phyloP scores from a whole-genome alignment of 805 yeast genomes.

The Pichia californica region DNA sequence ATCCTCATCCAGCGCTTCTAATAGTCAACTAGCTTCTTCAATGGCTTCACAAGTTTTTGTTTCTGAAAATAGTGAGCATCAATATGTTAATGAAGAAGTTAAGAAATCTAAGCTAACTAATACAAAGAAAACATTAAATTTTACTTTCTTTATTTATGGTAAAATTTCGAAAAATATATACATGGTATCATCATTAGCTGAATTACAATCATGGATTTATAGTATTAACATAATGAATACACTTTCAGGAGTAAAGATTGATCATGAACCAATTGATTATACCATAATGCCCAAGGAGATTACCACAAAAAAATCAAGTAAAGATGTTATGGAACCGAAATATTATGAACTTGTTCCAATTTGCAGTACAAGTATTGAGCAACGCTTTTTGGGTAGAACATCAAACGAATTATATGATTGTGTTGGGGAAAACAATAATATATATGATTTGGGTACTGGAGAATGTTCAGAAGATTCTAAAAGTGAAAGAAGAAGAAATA shows the following conservation, averaged over 20 bases:
- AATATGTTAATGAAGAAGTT: not conserved
- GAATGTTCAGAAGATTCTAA: not conserved
- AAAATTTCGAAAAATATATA: conserved; percentile 34
- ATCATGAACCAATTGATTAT: conserved; percentile 18
- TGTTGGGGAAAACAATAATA: not conserved
- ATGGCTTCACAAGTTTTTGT: not conserved
- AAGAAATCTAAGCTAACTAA: not conserved
- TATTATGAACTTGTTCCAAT: conserved; percentile 18
- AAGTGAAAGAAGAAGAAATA: not conserved
- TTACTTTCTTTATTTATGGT: conserved; percentile 36
- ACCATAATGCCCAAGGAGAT: conserved; percentile 16
- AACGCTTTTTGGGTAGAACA: conserved; percentile 21
- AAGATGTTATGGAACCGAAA: conserved; percentile 20
- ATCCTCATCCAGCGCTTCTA: not conserved
- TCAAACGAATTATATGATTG: not conserved
- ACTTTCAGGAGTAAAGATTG: conserved; percentile 30
- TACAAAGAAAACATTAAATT: not conserved
- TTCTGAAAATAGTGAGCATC: not conserved
- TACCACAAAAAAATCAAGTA: not conserved
- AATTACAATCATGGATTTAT: conserved; percentile 53
- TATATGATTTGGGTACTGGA: not conserved
- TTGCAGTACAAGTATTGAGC: conserved; percentile 22
- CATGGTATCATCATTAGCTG: conserved; percentile 38
- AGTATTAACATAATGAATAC: conserved; percentile 47
- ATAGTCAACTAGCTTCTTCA: not conserved